Base-by-base conservation (phyloP, 805 yeast genomes). In the Candida koratica region DNA sequence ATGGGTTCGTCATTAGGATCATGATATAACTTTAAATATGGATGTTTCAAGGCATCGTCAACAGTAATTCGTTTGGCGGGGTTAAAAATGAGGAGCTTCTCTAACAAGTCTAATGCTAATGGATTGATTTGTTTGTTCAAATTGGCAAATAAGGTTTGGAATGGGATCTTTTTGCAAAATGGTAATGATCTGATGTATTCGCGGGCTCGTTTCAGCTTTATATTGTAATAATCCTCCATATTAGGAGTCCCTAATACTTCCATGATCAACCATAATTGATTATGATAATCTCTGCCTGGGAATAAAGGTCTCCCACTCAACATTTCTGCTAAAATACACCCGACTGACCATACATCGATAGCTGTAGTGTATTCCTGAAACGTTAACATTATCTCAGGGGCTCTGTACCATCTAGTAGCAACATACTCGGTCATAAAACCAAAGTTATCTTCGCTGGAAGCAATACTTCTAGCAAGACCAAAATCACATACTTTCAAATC, bases 351-450 rank as follows among this genome's bases (percentile, higher is more conserved):
- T 20, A 90, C 79, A 60, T 90, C 97, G 52, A 90, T 90, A 23
- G 96, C 96, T 25, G 90, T 84, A 17, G 96, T 84, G 63, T 90
- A 90, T 51, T 84, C 86, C 45, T 88, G 90, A 51, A 89, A 87
- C 10, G 96, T 87, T 33, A 90, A 71, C 97, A 90, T 90, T 56
- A 90, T 88, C 52, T 90, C 97, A 0, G 97, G 97, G 0, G 97
- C 97, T 38, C 97, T 71, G 60, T 90, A 90, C 97, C 97, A 90
- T 46, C 97, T 69, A 3, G 97, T 90, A 7, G 97, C 97, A 28
- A 90, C 97, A 56, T 90, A 90, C 60, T 90, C 97, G 2, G 97
- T 90, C 95, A 90, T 83, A 56, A 79, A 80, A 4, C 86, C 87
- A 42, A 77, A 73, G 53, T 79, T 80, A 52, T 79, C 81, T 49